Evolutionary conservation across 208 protist genomes (phyloP).

Genomic region (Herpetomonas samuelpessoai): DNA sequence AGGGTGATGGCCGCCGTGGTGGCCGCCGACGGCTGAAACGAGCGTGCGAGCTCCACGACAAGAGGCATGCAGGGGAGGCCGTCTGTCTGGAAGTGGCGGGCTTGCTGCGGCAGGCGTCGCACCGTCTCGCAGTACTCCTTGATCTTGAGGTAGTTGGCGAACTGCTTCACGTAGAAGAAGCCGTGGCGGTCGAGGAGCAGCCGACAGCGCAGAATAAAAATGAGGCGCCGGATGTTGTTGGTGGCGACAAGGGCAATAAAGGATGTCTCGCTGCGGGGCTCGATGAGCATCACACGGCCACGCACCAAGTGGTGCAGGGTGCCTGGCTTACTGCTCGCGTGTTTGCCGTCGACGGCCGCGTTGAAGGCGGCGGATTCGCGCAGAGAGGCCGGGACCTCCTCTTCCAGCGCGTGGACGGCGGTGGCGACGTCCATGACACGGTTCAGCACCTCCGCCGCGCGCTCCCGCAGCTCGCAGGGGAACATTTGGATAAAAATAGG

Average conservation of each 20-base stretch:
- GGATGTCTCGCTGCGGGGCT: conserved; percentile 72
- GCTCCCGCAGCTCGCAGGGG: conserved; percentile 67
- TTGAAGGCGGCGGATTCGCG: neutral
- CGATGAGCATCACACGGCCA: conserved; percentile 44
- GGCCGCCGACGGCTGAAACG: conserved; percentile 16
- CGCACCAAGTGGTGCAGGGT: neutral
- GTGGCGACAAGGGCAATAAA: conserved; percentile 67
- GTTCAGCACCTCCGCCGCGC: conserved; percentile 50
- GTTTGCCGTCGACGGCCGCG: conserved; percentile 9
- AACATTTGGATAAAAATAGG: conserved; percentile 84
- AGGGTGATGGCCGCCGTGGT: neutral
- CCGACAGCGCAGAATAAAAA: conserved; percentile 65
- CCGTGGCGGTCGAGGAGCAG: conserved; percentile 82
- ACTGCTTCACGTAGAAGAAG: conserved; percentile 63
- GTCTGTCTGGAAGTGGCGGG: conserved; percentile 61
- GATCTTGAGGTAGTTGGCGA: conserved; percentile 60
- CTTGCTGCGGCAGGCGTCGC: conserved; percentile 67
- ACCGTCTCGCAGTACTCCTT: conserved; percentile 79
- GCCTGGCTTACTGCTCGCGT: neutral
- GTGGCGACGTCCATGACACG: conserved; percentile 45
- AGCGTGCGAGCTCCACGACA: conserved; percentile 64
- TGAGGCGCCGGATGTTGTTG: conserved; percentile 37
- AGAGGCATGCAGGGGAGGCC: conserved; percentile 84
- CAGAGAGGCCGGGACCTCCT: neutral
- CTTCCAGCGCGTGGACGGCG: neutral